phyloP scores from a whole-genome alignment of 495 filamentous ascomycete species.

The Aspergillus cristatus region DNA sequence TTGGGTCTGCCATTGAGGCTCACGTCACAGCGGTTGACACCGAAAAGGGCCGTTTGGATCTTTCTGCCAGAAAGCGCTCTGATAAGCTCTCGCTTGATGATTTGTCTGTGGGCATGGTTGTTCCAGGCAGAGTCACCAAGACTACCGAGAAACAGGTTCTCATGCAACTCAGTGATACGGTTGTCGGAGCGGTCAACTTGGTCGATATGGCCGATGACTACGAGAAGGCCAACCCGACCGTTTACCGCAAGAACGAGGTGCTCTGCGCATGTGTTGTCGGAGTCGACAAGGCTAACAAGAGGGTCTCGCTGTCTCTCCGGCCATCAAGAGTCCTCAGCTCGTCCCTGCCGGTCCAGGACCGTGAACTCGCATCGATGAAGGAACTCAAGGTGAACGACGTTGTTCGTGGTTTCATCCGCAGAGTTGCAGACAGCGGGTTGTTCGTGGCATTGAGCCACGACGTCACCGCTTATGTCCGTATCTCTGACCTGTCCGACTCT shows the following conservation, averaged over 20 bases:
- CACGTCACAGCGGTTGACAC: conserved; percentile 67
- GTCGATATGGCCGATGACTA: conserved; percentile 83
- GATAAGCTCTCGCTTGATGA: conserved; percentile 55
- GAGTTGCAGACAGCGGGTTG: conserved; percentile 74
- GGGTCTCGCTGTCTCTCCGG: conserved; percentile 67
- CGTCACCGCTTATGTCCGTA: conserved; percentile 70
- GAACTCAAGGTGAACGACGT: conserved; percentile 73
- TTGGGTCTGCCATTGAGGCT: conserved; percentile 75
- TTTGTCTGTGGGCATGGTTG: conserved; percentile 64
- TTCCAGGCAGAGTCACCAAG: conserved; percentile 78
- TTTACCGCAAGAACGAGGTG: conserved; percentile 71
- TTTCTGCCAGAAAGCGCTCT: conserved; percentile 56
- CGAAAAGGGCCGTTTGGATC: conserved; percentile 67
- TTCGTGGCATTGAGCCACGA: conserved; percentile 72
- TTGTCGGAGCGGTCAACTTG: conserved; percentile 66
- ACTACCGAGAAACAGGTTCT: conserved; percentile 72
- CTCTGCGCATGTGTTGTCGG: conserved; percentile 73
- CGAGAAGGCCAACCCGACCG: conserved; percentile 55
- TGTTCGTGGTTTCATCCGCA: conserved; percentile 81
- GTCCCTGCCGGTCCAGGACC: conserved; percentile 71
- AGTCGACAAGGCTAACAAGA: conserved; percentile 76
- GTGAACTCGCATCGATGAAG: conserved; percentile 56
- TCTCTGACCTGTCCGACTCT: conserved; percentile 81
- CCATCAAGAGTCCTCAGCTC: conserved; percentile 85
- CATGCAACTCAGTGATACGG: conserved; percentile 69